Evolutionary conservation across 352 stramenopile species (phyloP).

Genomic region (Achlya hypogyna): DNA sequence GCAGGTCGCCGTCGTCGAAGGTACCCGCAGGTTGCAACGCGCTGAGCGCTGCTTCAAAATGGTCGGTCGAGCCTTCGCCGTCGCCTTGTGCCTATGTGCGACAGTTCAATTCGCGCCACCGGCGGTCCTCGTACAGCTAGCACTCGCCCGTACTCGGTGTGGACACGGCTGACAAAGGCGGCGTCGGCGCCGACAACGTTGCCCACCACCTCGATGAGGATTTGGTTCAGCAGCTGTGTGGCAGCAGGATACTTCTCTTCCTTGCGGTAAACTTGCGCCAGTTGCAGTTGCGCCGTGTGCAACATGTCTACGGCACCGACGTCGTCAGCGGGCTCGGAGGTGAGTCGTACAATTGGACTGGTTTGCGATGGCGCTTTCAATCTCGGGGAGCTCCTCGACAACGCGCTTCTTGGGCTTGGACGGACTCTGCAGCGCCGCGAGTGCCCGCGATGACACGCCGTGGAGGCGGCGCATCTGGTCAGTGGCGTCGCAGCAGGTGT

Average conservation of each 20-base stretch:
- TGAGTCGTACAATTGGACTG: background rate
- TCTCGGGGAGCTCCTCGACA: background rate
- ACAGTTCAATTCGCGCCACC: no score
- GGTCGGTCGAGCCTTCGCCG: background rate
- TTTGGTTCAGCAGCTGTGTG: background rate
- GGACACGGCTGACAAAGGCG: background rate
- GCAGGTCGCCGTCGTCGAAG: background rate
- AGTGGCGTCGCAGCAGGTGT: background rate
- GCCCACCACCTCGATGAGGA: background rate
- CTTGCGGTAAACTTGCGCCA: background rate
- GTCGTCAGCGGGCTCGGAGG: background rate
- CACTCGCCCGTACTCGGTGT: background rate
- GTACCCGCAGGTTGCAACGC: background rate
- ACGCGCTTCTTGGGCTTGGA: background rate
- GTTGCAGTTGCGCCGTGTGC: background rate
- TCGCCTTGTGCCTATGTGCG: background rate
- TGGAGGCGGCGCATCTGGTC: background rate
- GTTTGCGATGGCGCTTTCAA: background rate
- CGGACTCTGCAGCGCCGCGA: background rate
- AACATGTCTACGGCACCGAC: background rate
- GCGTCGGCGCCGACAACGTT: background rate
- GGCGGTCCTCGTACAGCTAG: no score
- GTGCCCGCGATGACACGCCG: background rate
- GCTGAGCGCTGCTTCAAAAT: background rate
- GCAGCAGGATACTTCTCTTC: background rate